Evolutionary conservation across 1,284 basidiomycete genomes (phyloP).

Genomic region (Afroboletus lepidellus): DNA sequence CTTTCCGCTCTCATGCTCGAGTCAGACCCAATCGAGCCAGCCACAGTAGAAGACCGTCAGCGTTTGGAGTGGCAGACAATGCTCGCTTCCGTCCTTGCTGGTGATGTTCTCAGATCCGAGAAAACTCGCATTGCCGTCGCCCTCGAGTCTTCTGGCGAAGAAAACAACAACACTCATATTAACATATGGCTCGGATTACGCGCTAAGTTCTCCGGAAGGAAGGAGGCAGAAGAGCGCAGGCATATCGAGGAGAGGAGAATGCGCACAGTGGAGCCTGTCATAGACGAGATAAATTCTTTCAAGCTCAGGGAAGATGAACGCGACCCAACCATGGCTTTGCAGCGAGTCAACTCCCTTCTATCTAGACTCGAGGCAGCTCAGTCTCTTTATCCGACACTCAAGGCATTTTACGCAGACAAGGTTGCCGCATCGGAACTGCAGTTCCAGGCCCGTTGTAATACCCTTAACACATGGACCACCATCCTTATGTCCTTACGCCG

Average conservation of each 20-base stretch:
- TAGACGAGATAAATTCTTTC: conserved; percentile 83
- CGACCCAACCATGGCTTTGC: conserved; percentile 55
- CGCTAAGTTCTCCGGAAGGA: conserved; percentile 79
- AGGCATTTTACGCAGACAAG: conserved; percentile 79
- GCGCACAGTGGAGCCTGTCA: conserved; percentile 76
- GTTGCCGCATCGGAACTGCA: conserved; percentile 61
- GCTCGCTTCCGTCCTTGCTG: conserved; percentile 87
- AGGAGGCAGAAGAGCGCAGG: conserved; percentile 81
- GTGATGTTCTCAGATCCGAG: conserved; percentile 91
- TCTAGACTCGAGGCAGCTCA: conserved; percentile 81
- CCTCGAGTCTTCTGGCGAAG: conserved; percentile 64
- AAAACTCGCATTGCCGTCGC: conserved; percentile 84
- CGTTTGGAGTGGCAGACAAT: conserved; percentile 93
- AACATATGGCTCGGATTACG: conserved; percentile 90
- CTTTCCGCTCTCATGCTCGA: conserved; percentile 56
- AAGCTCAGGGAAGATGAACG: conserved; percentile 45
- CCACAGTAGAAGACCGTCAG: conserved; percentile 72
- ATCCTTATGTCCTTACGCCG: conserved; percentile 76
- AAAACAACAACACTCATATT: conserved; percentile 63
- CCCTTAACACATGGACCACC: conserved; percentile 87
- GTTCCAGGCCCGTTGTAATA: conserved; percentile 80
- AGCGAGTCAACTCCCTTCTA: conserved; percentile 74
- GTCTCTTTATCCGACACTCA: conserved; percentile 83
- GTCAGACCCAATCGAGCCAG: conserved; percentile 57
- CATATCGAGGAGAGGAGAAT: conserved; percentile 81